A percentile compares a stretch with the other conserved stretches of the same genome.
Conservation (phyloP, 345 rosid species). For the Barbarea vulgaris region DNA sequence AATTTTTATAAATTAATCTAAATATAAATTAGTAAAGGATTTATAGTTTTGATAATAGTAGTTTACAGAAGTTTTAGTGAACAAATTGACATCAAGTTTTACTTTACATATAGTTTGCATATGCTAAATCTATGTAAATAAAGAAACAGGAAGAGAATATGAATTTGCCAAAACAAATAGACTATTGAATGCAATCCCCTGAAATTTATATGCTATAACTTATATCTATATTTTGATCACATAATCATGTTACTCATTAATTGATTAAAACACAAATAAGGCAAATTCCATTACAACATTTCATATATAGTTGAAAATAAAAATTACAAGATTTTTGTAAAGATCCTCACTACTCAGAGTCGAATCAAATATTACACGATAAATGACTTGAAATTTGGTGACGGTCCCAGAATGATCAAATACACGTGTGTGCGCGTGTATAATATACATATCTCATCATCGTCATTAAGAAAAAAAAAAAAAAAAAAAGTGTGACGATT, state of each 20-base stretch:
- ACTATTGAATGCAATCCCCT: neutral
- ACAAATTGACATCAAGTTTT: neutral
- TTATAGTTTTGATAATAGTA: neutral
- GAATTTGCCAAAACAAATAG: neutral
- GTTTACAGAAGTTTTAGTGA: neutral
- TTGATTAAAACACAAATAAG: slow-evolving; percentile 5
- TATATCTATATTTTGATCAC: neutral
- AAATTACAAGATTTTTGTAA: slow-evolving; percentile 10
- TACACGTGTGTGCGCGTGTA: neutral
- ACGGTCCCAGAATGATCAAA: neutral
- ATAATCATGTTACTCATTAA: slow-evolving; percentile 5
- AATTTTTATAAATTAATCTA: too few relatives aligned
- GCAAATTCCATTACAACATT: neutral
- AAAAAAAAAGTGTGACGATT: neutral
- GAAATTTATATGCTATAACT: neutral
- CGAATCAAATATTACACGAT: slow-evolving; percentile 1
- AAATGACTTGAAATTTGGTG: neutral
- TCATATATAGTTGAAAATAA: neutral
- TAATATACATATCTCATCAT: neutral
- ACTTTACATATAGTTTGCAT: neutral
- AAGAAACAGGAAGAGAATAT: neutral
- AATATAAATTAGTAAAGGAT: neutral
- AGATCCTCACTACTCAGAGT: neutral
- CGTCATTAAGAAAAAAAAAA: fast-evolving
- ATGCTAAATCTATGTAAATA: neutral